Evolutionary conservation across 2,329 filamentous ascomycete species (phyloP), one percentile per base, ranked within the genome.

Genomic region (Emmonsiellopsis sp.): DNA sequence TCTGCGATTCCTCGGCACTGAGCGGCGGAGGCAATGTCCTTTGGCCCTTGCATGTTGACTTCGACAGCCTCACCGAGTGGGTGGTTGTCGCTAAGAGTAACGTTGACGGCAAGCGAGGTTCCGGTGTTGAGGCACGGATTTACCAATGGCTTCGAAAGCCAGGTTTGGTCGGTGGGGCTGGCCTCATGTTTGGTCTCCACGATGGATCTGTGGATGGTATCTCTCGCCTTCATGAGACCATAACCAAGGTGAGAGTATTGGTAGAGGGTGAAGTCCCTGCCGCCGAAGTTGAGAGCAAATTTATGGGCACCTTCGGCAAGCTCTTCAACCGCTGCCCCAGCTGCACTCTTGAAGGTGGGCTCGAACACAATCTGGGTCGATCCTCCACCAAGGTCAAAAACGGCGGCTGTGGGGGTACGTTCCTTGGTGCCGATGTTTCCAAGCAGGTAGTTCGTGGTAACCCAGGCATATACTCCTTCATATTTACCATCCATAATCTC

Each of bases 341-440:
- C 76, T 53, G 80, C 72, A 53, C 81, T 80, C 68, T 88, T 86
- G 74, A 95, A 98, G 50, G 86, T 95, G 20, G 94, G 94, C 76
- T 98, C 84, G 72, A 97, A 98, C 61, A 98, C 94, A 67, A 98
- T 96, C 75, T 98, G 93, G 11, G 94, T 98, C 20, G 91, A 96
- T 52, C 93, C 93, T 64, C 93, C 93, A 58, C 93, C 93, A 48
- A 98, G 85, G 68, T 98, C 93, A 65, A 98, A 95, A 55, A 96
- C 84, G 50, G 93, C 93, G 41, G 93, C 94, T 1, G 93, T 97
- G 50, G 89, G 87, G 58, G 82, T 89, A 69, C 91, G 83, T 67
- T 96, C 92, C 1, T 90, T 88, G 9, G 88, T 87, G 55, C 93
- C 93, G 70, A 98, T 97, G 76, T 97, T 97, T 65, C 92, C 92